Percentiles rank a stretch among this genome's conserved stretches.
These are phyloP conservation scores for Metschnikowia amazonensis DNA, from an alignment of 805 yeast species.

Conservation along the genomic window DNA sequence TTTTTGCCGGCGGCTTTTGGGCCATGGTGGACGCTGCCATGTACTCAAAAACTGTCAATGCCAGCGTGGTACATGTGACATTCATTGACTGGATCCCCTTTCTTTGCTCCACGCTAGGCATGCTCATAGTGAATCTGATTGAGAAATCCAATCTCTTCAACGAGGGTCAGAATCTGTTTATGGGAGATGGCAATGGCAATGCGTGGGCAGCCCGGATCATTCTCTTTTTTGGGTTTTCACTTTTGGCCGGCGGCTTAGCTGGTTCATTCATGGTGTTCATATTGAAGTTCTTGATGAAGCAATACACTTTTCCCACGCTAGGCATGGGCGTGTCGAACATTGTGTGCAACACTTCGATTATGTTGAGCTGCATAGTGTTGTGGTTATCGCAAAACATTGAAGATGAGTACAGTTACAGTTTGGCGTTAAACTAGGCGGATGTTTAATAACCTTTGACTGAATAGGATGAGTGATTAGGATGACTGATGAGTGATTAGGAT, in stretches of 20 bases:
- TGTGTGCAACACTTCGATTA: slow-evolving; percentile 68
- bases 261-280: slow-evolving; percentile 88
- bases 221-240: slow-evolving; percentile 85
- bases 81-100: slow-evolving; percentile 96
- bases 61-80: slow-evolving; percentile 79
- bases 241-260: slow-evolving; percentile 90
- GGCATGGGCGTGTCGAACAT: slow-evolving; percentile 94
- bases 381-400: slow-evolving; percentile 96
- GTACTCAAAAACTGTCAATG: slow-evolving; percentile 79
- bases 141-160: slow-evolving; percentile 60
- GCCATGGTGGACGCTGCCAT: slow-evolving; percentile 83
- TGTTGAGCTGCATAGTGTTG: slow-evolving; percentile 82
- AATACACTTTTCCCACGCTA: slow-evolving; percentile 78
- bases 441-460: no score
- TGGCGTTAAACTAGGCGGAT: slow-evolving; percentile 52
- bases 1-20: slow-evolving; percentile 88
- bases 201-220: slow-evolving; percentile 95
- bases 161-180: slow-evolving; percentile 35
- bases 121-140: slow-evolving; percentile 73
- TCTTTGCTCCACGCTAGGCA: slow-evolving; percentile 83
- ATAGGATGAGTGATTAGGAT: no score
- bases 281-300: slow-evolving; percentile 75
- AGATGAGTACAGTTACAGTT: slow-evolving; percentile 91
- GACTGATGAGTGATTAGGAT: no score
- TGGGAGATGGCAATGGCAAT: slow-evolving; percentile 46